A percentile compares a stretch with the other conserved stretches of the same genome.
Conservation (phyloP, 352 stramenopile genomes). For the Globisporangium solare region DNA sequence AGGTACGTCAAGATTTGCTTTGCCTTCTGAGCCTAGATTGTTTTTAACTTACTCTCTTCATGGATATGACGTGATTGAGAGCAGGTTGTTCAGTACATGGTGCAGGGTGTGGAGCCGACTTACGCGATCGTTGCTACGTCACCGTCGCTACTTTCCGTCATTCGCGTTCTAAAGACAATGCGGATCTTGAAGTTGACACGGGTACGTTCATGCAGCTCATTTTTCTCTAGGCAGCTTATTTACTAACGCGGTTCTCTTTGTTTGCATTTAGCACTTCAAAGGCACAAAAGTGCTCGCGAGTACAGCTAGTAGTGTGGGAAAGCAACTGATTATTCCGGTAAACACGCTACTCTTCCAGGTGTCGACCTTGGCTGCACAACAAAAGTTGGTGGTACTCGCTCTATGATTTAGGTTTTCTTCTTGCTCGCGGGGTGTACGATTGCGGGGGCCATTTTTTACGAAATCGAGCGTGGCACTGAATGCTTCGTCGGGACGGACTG, state of each 20-base stretch:
- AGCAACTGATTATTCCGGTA: conserved; percentile 62
- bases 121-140: conserved; percentile 61
- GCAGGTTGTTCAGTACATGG: conserved; percentile 23
- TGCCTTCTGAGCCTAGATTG: background rate
- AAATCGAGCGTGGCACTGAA: conserved; percentile 65
- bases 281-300: conserved; percentile 57
- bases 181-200: conserved; percentile 70
- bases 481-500: conserved; percentile 57
- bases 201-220: conserved; percentile 17
- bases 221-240: background rate
- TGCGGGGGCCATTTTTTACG: conserved; percentile 59
- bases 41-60: background rate
- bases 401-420: conserved; percentile 55
- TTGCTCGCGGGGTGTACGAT: conserved; percentile 64
- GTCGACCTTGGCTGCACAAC: background rate
- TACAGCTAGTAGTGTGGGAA: conserved; percentile 51
- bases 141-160: conserved; percentile 59
- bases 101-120: conserved; percentile 28
- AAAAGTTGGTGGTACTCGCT: background rate
- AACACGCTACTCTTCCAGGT: background rate
- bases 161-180: conserved; percentile 67
- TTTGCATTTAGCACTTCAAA: conserved; percentile 44
- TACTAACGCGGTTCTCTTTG: background rate
- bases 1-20: conserved; percentile 24
- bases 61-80: background rate